Conservation (phyloP, 164 flowering plant species). For the Umbilicus rupestris region DNA sequence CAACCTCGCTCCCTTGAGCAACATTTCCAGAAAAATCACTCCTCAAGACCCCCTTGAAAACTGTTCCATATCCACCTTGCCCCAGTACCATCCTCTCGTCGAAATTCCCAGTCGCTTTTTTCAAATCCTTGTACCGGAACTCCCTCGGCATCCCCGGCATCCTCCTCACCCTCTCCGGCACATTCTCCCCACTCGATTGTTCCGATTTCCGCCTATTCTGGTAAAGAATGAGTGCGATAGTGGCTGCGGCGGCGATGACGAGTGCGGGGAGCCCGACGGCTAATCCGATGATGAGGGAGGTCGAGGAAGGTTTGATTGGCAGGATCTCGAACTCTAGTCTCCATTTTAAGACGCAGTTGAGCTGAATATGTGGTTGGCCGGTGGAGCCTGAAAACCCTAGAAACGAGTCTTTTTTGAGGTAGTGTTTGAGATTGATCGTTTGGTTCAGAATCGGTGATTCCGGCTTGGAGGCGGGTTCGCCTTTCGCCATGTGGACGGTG, state of each 20-base stretch:
- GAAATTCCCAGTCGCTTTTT: constrained; percentile 58
- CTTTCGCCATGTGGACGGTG: constrained; percentile 19
- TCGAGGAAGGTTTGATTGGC: constrained; percentile 4
- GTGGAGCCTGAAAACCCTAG: constrained; percentile 47
- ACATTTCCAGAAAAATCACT: constrained; percentile 14
- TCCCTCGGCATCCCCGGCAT: constrained; percentile 55
- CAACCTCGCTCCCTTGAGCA: neutral
- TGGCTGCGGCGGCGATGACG: constrained; percentile 2
- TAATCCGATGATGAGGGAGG: constrained; percentile 21
- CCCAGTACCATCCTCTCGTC: constrained; percentile 45
- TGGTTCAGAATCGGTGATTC: constrained; percentile 11
- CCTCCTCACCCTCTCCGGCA: constrained; percentile 30
- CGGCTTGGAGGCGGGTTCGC: neutral
- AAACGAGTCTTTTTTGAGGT: constrained; percentile 17
- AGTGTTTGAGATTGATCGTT: constrained; percentile 13
- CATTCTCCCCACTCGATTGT: neutral
- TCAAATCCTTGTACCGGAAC: constrained; percentile 45
- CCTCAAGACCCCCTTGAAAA: constrained; percentile 43
- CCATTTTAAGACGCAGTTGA: constrained; percentile 57
- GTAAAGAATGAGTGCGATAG: constrained; percentile 4
- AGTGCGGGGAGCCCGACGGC: constrained; percentile 13
- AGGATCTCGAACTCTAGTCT: constrained; percentile 29
- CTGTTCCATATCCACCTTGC: constrained; percentile 68
- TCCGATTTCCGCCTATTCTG: constrained; percentile 12
- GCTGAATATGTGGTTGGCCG: constrained; percentile 25